Conservation (phyloP, 305 asterid genomes). For the Petunia hybrid region DNA sequence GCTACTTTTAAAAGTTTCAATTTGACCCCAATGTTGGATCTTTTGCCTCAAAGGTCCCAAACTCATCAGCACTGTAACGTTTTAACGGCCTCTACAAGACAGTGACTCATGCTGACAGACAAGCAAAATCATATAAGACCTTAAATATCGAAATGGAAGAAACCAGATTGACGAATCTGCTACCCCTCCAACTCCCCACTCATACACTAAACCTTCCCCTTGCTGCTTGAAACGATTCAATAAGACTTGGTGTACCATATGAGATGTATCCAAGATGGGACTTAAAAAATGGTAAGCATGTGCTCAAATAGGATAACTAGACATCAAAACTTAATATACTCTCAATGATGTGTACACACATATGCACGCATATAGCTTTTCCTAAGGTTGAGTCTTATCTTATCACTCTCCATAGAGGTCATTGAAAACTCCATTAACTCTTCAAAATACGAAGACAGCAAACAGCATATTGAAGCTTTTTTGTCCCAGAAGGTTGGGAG, state of each 20-base stretch:
- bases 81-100: background rate
- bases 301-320: background rate
- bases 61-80: background rate
- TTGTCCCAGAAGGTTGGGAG: background rate
- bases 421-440: background rate
- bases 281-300: background rate
- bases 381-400: background rate
- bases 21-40: background rate
- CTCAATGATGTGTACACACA: background rate
- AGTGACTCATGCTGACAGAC: background rate
- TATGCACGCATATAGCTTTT: background rate
- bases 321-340: background rate
- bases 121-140: background rate
- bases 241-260: background rate
- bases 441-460: background rate
- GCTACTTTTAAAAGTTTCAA: background rate
- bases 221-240: background rate
- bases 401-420: background rate
- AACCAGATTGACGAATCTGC: background rate
- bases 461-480: background rate
- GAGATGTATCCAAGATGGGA: background rate
- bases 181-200: background rate
- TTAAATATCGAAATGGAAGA: background rate
- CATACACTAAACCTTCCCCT: background rate
- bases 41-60: background rate